Evolutionary conservation across 1,139 yeast species (phyloP).

Genomic region (Blastobotrys ciferrii): DNA sequence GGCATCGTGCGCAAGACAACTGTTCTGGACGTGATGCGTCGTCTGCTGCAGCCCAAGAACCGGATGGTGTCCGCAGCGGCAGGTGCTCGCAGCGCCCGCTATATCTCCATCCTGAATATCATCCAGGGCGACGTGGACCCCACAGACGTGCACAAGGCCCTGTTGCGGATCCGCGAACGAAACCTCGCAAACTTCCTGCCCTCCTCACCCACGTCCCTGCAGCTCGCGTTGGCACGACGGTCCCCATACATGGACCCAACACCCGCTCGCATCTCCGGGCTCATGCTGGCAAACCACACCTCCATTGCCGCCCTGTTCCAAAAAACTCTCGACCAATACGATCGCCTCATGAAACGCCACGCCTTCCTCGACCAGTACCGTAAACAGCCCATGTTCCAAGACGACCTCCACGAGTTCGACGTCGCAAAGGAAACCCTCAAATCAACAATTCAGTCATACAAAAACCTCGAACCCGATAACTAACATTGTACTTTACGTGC

Average conservation of each 20-base stretch:
- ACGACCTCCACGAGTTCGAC: conserved; percentile 72
- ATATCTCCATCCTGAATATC: conserved; percentile 71
- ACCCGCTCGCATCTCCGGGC: conserved; percentile 48
- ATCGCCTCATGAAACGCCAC: conserved; percentile 69
- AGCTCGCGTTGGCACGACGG: conserved; percentile 71
- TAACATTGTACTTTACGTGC: not conserved
- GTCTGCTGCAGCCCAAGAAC: conserved; percentile 74
- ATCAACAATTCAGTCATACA: conserved; percentile 70
- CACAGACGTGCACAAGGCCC: conserved; percentile 75
- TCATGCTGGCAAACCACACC: conserved; percentile 77
- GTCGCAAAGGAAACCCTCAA: conserved; percentile 76
- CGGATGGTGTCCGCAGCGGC: conserved; percentile 57
- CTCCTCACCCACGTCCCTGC: conserved; percentile 80
- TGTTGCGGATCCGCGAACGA: conserved; percentile 73
- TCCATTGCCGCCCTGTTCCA: conserved; percentile 64
- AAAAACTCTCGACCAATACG: conserved; percentile 73
- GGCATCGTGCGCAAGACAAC: conserved; percentile 67
- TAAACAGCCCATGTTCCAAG: conserved; percentile 53
- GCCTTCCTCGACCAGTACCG: conserved; percentile 85
- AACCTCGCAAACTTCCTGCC: conserved; percentile 68
- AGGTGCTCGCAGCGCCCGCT: conserved; percentile 43
- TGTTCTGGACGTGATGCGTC: conserved; percentile 81
- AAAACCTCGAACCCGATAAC: conserved; percentile 49
- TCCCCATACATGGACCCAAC: conserved; percentile 53
- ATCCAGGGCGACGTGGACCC: conserved; percentile 74